Evolutionary conservation across 805 yeast genomes (phyloP).

Genomic region (Candida namnaoensis): DNA sequence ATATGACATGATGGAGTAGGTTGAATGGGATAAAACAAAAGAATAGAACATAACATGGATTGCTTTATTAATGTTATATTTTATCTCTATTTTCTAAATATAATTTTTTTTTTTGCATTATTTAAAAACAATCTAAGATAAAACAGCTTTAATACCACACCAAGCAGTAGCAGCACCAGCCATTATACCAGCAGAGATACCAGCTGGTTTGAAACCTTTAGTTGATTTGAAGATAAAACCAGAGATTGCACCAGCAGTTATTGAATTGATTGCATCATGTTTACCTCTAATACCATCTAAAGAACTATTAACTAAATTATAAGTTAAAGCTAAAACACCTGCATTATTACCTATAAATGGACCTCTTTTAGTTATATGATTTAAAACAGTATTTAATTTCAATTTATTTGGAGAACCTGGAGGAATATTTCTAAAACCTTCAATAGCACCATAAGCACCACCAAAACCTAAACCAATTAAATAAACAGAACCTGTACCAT

Average conservation of each 20-base stretch:
- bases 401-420: constrained; percentile 70
- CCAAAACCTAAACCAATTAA: constrained; percentile 81
- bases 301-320: constrained; percentile 75
- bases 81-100: too few relatives aligned
- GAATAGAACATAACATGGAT: too few relatives aligned
- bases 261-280: constrained; percentile 79
- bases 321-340: constrained; percentile 86
- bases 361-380: constrained; percentile 90
- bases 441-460: constrained; percentile 81
- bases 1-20: too few relatives aligned
- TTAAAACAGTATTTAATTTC: constrained; percentile 81
- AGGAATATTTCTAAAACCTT: constrained; percentile 76
- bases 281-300: constrained; percentile 78
- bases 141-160: constrained; percentile 65
- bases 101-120: background rate
- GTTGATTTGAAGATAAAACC: constrained; percentile 89
- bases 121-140: constrained; percentile 2
- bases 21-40: too few relatives aligned
- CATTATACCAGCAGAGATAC: constrained; percentile 73
- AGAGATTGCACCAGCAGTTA: constrained; percentile 83
- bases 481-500: constrained; percentile 95
- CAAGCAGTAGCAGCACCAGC: constrained; percentile 89
- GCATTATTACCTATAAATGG: constrained; percentile 94
- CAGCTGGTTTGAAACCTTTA: constrained; percentile 83
- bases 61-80: too few relatives aligned